Conservation (phyloP, 2,329 filamentous ascomycete species). For the Ampelomyces quisqualis region DNA sequence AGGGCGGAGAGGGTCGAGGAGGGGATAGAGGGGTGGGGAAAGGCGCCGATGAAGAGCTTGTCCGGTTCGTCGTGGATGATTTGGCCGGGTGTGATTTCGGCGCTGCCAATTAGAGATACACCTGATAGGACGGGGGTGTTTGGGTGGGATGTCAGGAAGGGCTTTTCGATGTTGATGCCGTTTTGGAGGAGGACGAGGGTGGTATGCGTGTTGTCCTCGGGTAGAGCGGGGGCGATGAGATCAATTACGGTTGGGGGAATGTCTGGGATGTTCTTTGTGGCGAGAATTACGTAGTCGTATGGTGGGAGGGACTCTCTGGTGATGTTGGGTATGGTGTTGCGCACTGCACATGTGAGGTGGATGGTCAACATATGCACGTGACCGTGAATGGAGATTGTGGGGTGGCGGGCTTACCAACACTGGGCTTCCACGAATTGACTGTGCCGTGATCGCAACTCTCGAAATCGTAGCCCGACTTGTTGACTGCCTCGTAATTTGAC, state of each 20-base stretch:
- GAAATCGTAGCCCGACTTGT: constrained; percentile 55
- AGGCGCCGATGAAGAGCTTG: constrained; percentile 54
- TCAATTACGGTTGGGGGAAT: constrained; percentile 52
- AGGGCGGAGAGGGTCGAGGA: constrained; percentile 25
- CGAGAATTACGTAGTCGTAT: constrained; percentile 59
- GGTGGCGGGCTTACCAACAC: constrained; percentile 33
- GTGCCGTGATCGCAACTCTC: constrained; percentile 58
- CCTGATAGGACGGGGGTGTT: constrained; percentile 56
- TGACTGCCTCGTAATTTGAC: constrained; percentile 56
- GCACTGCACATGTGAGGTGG: constrained; percentile 44
- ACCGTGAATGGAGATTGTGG: not conserved
- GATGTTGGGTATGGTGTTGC: constrained; percentile 53
- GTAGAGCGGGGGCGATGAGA: constrained; percentile 56
- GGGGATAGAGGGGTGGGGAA: constrained; percentile 43
- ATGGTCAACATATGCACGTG: not conserved
- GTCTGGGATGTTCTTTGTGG: constrained; percentile 62
- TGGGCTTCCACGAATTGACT: constrained; percentile 53
- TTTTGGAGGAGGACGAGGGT: constrained; percentile 62
- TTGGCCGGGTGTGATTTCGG: constrained; percentile 50
- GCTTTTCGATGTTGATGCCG: constrained; percentile 63
- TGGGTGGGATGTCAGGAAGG: constrained; percentile 54
- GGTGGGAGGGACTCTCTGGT: constrained; percentile 32
- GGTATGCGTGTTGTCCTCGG: constrained; percentile 49
- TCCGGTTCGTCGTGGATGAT: constrained; percentile 58
- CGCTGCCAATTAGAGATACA: constrained; percentile 55